Base-by-base conservation (phyloP, 2,329 filamentous ascomycete genomes). In the Magnaporthiopsis incrustans region DNA sequence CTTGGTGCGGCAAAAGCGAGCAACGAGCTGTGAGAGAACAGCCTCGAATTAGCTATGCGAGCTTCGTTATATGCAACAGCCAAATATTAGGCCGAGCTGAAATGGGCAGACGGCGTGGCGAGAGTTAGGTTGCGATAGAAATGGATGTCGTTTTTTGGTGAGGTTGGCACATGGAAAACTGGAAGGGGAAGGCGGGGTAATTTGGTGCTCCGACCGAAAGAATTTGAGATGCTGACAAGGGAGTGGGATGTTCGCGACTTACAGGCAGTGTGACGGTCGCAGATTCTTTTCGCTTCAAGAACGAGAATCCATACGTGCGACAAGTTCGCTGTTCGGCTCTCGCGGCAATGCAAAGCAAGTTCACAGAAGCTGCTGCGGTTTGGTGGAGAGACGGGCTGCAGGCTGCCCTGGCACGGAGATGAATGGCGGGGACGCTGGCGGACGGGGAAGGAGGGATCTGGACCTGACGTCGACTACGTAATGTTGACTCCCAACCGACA, bases 401-500 rank as follows among this genome's bases (percentile, higher is more conserved):
- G 7, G 30, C 30, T 30, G 30, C 30, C 30, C 30, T 30, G 30
- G 18, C 38, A 18, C 38, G 22, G 38, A 15, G 22, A 25, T 53
- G 44, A 25, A 44, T 44, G 38, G 38, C 11, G 44, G 44, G 44
- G 44, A 53, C 8, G 44, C 44, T 53, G 22, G 22, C 22, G 22
- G 44, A 53, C 44, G 44, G 44, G 44, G 44, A 25, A n/a, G 44
- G 44, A 53, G 57, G n/a, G n/a, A n/a, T n/a, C n/a, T n/a, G n/a
- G 18, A 58, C 6, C 26, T 25, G n/a, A 61, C 22, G 60, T 61
- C 60, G 33, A 61, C 60, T 61, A 61, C 60, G 60, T 61, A 61
- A 61, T 61, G 50, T 50, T 38, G 27, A 61, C 60, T 27, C 35
- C 60, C 50, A 61, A 44, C 38, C 27, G 27, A 61, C 60, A 50